phyloP scores from a whole-genome alignment of 441 rosid genomes.

The Erodium trifolium region DNA sequence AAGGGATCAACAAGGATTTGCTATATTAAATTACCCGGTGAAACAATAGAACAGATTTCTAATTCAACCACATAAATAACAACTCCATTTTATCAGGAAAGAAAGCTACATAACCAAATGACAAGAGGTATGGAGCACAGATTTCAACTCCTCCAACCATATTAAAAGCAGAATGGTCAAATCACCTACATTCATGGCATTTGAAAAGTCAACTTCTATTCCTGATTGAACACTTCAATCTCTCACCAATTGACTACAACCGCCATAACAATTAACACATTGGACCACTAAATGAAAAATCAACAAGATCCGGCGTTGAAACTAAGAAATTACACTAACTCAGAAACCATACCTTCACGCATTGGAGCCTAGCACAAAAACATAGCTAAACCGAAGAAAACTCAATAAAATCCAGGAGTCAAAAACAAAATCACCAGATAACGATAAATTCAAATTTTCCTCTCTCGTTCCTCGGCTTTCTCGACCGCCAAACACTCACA shows the following conservation, averaged over 20 bases:
- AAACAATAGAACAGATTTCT: neutral
- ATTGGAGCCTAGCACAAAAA: neutral
- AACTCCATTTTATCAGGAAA: neutral
- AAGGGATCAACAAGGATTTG: neutral
- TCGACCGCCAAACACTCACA: slow-evolving; percentile 18
- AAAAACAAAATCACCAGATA: neutral
- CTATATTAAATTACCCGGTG: neutral
- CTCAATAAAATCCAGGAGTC: neutral
- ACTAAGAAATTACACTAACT: neutral
- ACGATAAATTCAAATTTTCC: neutral
- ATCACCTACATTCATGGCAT: too few species aligned
- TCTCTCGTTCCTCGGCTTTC: slow-evolving; percentile 3
- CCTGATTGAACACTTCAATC: neutral
- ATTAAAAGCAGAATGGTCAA: neutral
- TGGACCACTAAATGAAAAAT: neutral
- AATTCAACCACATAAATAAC: neutral
- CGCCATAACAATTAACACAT: neutral
- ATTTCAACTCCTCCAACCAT: neutral
- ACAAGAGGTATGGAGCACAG: neutral
- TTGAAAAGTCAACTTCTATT: neutral
- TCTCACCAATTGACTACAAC: neutral
- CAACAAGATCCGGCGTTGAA: neutral
- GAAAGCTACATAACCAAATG: neutral
- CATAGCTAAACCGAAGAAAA: neutral
- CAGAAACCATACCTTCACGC: neutral